phyloP scores from a whole-genome alignment of 2,329 filamentous ascomycete species.

The Neofusicoccum ribis region DNA sequence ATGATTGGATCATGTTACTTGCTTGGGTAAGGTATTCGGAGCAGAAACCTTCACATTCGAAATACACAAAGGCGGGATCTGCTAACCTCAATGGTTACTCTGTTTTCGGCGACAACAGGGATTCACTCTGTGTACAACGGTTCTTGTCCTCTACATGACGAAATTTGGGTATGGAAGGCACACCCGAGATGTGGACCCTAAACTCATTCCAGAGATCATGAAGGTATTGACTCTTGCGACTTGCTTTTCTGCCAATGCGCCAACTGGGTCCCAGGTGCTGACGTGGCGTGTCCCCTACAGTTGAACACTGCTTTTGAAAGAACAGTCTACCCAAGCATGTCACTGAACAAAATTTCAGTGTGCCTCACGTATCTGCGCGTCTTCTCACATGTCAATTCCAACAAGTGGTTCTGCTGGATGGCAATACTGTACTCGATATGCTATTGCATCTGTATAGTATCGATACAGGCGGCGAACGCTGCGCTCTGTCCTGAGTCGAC shows the following conservation, averaged over 20 bases:
- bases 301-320: conserved; percentile 10
- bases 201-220: not conserved
- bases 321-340: conserved; percentile 25
- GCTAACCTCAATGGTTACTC: no score
- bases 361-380: conserved; percentile 32
- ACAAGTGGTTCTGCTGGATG: conserved; percentile 30
- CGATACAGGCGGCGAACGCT: conserved; percentile 26
- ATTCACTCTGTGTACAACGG: conserved; percentile 22
- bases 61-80: no score
- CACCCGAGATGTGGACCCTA: conserved; percentile 23
- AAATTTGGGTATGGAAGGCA: conserved; percentile 31
- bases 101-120: not conserved
- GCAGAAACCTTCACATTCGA: no score
- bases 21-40: conserved; percentile 24
- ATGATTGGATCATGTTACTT: conserved; percentile 31
- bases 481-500: conserved; percentile 33
- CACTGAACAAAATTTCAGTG: conserved; percentile 32
- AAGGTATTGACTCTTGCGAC: conserved; percentile 22
- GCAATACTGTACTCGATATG: conserved; percentile 5
- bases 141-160: conserved; percentile 29
- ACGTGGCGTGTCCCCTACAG: not conserved
- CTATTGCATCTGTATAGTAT: conserved; percentile 29
- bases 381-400: conserved; percentile 28
- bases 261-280: not conserved
- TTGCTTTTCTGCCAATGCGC: not conserved